These are phyloP conservation scores for Raphanus raphanistrum DNA, from an alignment of 345 rosid species.

Conservation along the genomic window DNA sequence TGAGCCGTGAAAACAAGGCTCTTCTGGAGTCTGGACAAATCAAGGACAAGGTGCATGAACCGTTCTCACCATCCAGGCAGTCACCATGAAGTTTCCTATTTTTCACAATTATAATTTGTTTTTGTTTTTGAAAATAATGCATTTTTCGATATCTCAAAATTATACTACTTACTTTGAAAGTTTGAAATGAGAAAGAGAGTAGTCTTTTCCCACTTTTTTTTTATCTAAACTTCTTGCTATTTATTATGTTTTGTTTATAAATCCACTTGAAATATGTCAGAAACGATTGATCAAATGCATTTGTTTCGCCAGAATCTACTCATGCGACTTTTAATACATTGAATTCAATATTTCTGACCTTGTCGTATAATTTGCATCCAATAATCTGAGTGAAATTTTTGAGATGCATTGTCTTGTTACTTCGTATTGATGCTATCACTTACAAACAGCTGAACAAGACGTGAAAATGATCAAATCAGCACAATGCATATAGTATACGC, in stretches of 20 bases:
- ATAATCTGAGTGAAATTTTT: not conserved
- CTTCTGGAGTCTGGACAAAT: conserved; percentile 21
- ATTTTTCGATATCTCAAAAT: not conserved
- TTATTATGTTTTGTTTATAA: not conserved
- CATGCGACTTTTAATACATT: conserved; percentile 26
- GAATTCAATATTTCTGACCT: not conserved
- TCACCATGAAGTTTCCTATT: conserved; percentile 17
- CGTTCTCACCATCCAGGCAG: conserved; percentile 19
- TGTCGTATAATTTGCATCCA: not conserved
- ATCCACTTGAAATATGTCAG: conserved; percentile 56
- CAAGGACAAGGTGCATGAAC: conserved; percentile 42
- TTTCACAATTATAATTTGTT: not conserved
- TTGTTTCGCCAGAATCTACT: conserved; percentile 34
- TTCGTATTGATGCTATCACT: not conserved
- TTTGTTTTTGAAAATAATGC: not conserved
- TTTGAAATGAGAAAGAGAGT: conserved; percentile 2
- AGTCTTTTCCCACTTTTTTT: not conserved
- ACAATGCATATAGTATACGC: not conserved
- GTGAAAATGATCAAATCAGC: not conserved
- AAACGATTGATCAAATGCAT: conserved; percentile 17
- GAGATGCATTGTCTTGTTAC: not conserved
- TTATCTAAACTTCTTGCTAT: conserved; percentile 11
- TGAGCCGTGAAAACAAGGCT: conserved; percentile 2
- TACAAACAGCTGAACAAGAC: not conserved
- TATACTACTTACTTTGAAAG: not conserved